Evolutionary conservation across 140 eudicot genomes (phyloP).

Genomic region (Flaveria floridana): DNA sequence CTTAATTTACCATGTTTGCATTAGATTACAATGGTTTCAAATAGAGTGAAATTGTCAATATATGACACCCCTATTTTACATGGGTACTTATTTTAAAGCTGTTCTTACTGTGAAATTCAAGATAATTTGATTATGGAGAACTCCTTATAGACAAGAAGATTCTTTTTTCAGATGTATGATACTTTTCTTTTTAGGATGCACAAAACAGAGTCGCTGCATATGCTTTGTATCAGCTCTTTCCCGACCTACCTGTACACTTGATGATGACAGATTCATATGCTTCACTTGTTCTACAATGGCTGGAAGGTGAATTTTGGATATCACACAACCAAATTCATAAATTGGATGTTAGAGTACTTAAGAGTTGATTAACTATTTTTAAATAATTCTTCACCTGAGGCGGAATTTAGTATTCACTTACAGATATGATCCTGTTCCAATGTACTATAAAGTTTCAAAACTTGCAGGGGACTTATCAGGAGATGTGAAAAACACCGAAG

Average conservation of each 20-base stretch:
- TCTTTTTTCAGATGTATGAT: constrained; percentile 6
- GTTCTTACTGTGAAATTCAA: not conserved
- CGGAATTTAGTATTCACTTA: not conserved
- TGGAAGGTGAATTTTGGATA: constrained; percentile 61
- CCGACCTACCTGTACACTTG: constrained; percentile 84
- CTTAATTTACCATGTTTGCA: not conserved
- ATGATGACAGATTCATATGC: constrained; percentile 77
- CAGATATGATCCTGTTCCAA: not conserved
- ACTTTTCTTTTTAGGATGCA: constrained; percentile 64
- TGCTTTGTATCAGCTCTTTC: constrained; percentile 75
- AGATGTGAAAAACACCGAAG: constrained; percentile 49
- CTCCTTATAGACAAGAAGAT: constrained; percentile 14
- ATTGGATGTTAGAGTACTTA: not conserved
- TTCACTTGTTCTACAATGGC: constrained; percentile 73
- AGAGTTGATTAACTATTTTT: not conserved
- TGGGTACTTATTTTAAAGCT: not conserved
- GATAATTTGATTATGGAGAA: not conserved
- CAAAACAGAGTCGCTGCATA: constrained; percentile 95
- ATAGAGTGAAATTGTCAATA: not conserved
- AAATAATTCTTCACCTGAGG: not conserved
- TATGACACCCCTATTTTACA: constrained; percentile 6
- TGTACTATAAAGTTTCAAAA: constrained; percentile 12
- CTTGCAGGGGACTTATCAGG: constrained; percentile 58
- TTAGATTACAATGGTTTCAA: not conserved
- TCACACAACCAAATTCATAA: not conserved